A percentile compares a stretch with the other conserved stretches of the same genome.
These are phyloP conservation scores for Lyophyllum semitale DNA, from an alignment of 768 basidiomycete genomes.

Conservation along the genomic window DNA sequence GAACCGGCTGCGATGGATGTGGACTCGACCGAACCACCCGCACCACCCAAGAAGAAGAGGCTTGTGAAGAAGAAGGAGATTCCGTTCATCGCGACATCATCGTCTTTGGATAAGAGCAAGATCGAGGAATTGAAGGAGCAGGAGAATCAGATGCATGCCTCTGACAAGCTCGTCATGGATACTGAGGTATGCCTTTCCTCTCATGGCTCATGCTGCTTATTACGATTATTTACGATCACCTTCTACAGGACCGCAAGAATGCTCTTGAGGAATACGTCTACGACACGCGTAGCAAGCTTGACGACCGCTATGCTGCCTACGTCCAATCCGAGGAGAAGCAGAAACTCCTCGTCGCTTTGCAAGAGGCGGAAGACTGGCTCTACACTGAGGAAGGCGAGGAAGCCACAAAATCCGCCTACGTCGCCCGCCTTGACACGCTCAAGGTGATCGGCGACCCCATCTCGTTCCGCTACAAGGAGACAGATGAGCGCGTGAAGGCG, in stretches of 20 bases:
- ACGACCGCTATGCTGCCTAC: conserved; percentile 80
- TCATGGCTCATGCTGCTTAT: background rate
- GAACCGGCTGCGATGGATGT: conserved; percentile 71
- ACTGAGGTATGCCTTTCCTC: conserved; percentile 72
- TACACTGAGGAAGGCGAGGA: conserved; percentile 98
- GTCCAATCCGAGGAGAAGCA: conserved; percentile 78
- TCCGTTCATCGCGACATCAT: conserved; percentile 64
- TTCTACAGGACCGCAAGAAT: conserved; percentile 87
- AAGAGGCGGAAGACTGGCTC: conserved; percentile 92
- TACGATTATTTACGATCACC: background rate
- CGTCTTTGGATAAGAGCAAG: conserved; percentile 62
- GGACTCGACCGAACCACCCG: conserved; percentile 45
- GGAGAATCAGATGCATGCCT: conserved; percentile 86
- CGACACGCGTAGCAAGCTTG: conserved; percentile 91
- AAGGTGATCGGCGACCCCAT: conserved; percentile 89
- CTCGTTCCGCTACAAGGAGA: conserved; percentile 78
- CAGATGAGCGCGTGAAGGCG: conserved; percentile 76
- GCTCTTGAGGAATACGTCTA: conserved; percentile 99
- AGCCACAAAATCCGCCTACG: conserved; percentile 93
- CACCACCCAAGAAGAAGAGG: conserved; percentile 83
- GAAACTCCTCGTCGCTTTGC: conserved; percentile 67
- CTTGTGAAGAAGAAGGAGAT: conserved; percentile 83
- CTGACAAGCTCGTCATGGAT: conserved; percentile 96
- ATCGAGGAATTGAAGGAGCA: conserved; percentile 74
- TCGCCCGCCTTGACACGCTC: conserved; percentile 77